Evolutionary conservation across 2,329 filamentous ascomycete species (phyloP).

Genomic region (Fusarium virguliforme): DNA sequence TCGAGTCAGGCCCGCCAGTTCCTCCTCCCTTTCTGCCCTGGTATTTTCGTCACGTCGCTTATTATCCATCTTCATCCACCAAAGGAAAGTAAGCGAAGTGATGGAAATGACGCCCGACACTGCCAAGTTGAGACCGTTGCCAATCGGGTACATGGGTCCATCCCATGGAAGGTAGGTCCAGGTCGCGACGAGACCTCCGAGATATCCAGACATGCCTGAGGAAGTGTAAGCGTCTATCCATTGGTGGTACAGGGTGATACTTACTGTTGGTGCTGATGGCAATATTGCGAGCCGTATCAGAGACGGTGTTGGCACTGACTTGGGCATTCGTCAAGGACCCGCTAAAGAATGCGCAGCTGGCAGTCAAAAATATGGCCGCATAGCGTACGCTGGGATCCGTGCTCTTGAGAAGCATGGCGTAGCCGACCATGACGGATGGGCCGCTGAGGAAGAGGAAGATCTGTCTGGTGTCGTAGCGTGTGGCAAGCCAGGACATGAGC

Average conservation of each 20-base stretch:
- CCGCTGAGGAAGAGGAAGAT: conserved; percentile 73
- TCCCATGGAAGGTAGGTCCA: conserved; percentile 28
- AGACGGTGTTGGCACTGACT: conserved; percentile 62
- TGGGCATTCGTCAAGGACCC: conserved; percentile 79
- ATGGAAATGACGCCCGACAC: conserved; percentile 1
- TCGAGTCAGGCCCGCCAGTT: conserved; percentile 17
- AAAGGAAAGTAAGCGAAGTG: not conserved
- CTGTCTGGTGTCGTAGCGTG: conserved; percentile 71
- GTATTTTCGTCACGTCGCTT: conserved; percentile 19
- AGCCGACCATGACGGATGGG: conserved; percentile 76
- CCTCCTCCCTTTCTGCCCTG: conserved; percentile 13
- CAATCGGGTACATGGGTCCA: conserved; percentile 24
- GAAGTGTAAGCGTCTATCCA: not conserved
- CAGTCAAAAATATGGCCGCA: conserved; percentile 78
- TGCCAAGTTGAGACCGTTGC: conserved; percentile 30
- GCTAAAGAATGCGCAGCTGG: conserved; percentile 55
- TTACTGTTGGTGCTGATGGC: conserved; percentile 72
- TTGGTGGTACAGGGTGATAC: not conserved
- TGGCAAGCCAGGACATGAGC: conserved; percentile 71
- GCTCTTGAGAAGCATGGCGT: conserved; percentile 77
- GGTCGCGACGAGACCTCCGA: conserved; percentile 22
- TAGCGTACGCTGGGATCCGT: conserved; percentile 70
- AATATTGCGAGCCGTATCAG: conserved; percentile 77
- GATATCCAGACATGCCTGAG: conserved; percentile 21
- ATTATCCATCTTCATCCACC: conserved; percentile 30